Base-by-base conservation (phyloP, 805 yeast species). In the Kodamaea restingae region DNA sequence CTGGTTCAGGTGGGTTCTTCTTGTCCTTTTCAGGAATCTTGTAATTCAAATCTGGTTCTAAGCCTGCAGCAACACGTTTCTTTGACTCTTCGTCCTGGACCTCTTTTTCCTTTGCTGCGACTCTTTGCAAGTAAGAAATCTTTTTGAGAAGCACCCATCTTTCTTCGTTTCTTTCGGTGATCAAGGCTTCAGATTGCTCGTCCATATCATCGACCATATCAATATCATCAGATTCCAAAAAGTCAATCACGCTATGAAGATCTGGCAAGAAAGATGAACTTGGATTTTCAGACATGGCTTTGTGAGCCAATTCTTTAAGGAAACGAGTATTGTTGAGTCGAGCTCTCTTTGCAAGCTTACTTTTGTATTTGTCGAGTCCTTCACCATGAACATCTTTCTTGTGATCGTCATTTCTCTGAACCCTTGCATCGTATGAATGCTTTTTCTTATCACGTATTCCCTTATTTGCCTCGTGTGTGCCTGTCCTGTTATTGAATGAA, bases 401-500 rank as follows among this genome's bases (percentile, higher is more conserved):
- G 57, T 90, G 96, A 9, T 56, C 60, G n/a, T 64, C 64, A 50
- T 74, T 84, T 25, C 80, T 78, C 35, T 80, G 80, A 25, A 90
- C 80, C 55, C 98, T 76, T 0, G 90, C 74, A 58, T 91, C 98
- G 1, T 81, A 72, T 7, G 96, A 86, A 38, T 80, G 77, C 40
- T 80, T 78, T 64, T 91, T 91, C 54, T 76, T 78, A 43, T 88
- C 96, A 41, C 95, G 67, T 15, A 91, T 75, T 38, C 98, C 98
- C 28, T 67, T 63, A 54, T 91, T 91, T 20, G 87, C 95, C 40
- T 75, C 83, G 40, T 63, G 65, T 0, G 65, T 50, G 20, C 97
- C 96, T 0, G 96, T 95, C 52, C 95, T 72, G 54, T 86, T 80
- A 58, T 90, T 91, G 64, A 90, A 91, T 0, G 95, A 81, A n/a